Conservation (phyloP, 2,329 filamentous ascomycete genomes). For the Pezicula carpinea region DNA sequence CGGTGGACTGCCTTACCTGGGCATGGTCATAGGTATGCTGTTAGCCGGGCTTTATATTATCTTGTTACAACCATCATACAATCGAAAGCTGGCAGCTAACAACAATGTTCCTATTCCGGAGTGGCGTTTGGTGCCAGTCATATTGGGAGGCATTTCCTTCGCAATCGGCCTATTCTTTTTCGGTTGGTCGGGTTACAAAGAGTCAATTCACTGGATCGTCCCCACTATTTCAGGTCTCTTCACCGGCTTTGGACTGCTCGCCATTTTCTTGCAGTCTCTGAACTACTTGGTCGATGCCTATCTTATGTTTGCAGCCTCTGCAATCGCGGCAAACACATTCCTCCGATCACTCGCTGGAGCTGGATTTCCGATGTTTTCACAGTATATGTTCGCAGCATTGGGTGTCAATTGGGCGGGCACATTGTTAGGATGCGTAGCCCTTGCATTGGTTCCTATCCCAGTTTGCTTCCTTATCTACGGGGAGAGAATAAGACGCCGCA, state of each 20-base stretch:
- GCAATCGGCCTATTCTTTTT: constrained; percentile 71
- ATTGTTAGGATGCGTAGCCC: constrained; percentile 56
- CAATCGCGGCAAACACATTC: constrained; percentile 78
- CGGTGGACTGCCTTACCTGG: constrained; percentile 77
- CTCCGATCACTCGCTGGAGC: constrained; percentile 74
- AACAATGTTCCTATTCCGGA: constrained; percentile 60
- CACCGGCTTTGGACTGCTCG: constrained; percentile 73
- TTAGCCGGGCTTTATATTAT: constrained; percentile 62
- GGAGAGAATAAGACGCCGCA: constrained; percentile 48
- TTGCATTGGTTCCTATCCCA: constrained; percentile 55
- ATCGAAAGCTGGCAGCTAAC: constrained; percentile 63
- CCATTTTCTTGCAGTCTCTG: constrained; percentile 74
- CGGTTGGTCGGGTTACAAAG: constrained; percentile 56
- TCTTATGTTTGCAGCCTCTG: constrained; percentile 60
- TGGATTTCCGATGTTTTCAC: constrained; percentile 74
- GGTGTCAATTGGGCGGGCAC: constrained; percentile 60
- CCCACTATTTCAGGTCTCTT: constrained; percentile 57
- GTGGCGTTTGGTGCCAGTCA: constrained; percentile 61
- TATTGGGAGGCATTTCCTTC: constrained; percentile 55
- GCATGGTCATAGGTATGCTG: constrained; percentile 72
- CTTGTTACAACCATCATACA: constrained; percentile 60
- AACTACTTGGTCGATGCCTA: constrained; percentile 80
- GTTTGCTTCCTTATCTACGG: constrained; percentile 60
- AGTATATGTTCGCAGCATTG: constrained; percentile 62
- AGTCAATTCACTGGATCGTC: constrained; percentile 58